A percentile compares a stretch with the other conserved stretches of the same genome.
phyloP scores from a whole-genome alignment of 345 rosid genomes.

The Cardiospermum halicacabum region DNA sequence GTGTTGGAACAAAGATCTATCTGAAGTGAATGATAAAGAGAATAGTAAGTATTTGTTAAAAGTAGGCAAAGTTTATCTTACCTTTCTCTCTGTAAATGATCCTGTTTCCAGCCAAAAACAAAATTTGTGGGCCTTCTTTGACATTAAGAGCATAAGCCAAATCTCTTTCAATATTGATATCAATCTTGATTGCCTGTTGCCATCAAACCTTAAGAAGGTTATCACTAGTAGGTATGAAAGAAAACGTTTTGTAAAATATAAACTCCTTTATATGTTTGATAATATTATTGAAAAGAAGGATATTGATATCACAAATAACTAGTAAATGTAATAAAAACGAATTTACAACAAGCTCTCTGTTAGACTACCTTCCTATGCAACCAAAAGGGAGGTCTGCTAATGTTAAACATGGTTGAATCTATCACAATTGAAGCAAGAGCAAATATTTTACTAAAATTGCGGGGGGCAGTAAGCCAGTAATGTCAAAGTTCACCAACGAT shows the following conservation, averaged over 20 bases:
- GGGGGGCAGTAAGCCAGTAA: background rate
- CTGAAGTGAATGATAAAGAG: background rate
- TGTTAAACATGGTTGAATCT: background rate
- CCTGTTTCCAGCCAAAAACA: conserved; percentile 68
- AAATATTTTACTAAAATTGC: background rate
- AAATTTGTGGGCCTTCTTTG: conserved; percentile 71
- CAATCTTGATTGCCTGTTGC: conserved; percentile 76
- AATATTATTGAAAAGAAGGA: background rate
- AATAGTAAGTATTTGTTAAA: background rate
- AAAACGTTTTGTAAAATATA: conserved; percentile 3
- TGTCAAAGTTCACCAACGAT: background rate
- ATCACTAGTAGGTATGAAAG: background rate
- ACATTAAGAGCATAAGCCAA: conserved; percentile 92
- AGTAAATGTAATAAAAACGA: background rate
- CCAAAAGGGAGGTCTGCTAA: background rate
- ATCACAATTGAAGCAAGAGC: background rate
- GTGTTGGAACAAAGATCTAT: conserved; percentile 2
- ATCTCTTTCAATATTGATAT: conserved; percentile 84
- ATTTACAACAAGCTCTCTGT: background rate
- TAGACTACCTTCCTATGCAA: background rate
- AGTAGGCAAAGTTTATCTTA: conserved; percentile 18
- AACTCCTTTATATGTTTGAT: background rate
- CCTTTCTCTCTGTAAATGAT: conserved; percentile 82
- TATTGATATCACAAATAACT: background rate
- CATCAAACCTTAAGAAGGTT: conserved; percentile 12